Base-by-base conservation (phyloP, 371 early-diverging fungal species). In the Nematocida displodere region DNA sequence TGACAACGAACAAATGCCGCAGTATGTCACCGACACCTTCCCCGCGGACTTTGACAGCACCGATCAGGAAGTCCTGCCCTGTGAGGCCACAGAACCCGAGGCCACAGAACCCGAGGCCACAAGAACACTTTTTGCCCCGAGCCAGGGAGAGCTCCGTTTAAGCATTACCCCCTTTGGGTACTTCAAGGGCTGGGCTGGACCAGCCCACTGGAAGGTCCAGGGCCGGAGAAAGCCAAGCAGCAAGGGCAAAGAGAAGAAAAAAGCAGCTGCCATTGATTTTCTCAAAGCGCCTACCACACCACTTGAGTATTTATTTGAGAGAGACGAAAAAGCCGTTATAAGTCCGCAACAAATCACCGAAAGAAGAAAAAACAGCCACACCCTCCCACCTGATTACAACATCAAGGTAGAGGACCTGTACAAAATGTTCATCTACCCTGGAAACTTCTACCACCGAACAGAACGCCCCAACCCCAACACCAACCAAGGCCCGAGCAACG, bases 121-220 rank as follows among this genome's bases (percentile, higher is more conserved):
- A 15, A 42, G 50, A 24, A 2, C 28, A 3, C 26, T 22, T 24
- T 7, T 36, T 13, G 2, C 36, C 17, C 42, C 64, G 17, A 33
- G 61, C 40, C 58, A 39, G 22, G 29, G 54, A 53, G 29, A 77
- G 17, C 2, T 46, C 22, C 53, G 64, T 52, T 48, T 78, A 37
- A 52, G 46, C 5, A 53, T 65, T 17, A 66, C 67, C 2, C 68
- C 78, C 7, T 78, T 79, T 68, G 79, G 76, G 26, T 79, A 82
- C 63, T 62, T 82, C 26, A 81, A 82, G 42, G 81, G 80, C 28
- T 83, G 83, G 83, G 82, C 79, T 31, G 82, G 82, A 11, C 81
- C 82, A 22, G 31, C 46, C 11, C 79, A 82, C 64, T 83, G 83
- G 83, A 80, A 79, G 47, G 46, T 78, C 62, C 47, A 64, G 20